These are phyloP conservation scores for Carex scoparia DNA, from an alignment of 176 grass and related monocot species.

Conservation along the genomic window DNA sequence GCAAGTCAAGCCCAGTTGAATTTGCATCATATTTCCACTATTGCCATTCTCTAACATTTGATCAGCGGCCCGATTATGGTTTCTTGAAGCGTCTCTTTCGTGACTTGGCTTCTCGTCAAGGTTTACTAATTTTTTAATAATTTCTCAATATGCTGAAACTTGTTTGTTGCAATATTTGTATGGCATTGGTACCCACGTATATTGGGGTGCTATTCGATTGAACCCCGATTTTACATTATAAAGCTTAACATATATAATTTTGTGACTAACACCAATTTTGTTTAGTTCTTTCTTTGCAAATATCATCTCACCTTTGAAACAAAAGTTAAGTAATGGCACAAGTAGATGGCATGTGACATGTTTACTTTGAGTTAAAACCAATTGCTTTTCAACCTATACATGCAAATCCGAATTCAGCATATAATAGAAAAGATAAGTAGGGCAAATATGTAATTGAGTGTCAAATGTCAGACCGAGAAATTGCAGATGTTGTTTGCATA, in stretches of 20 bases:
- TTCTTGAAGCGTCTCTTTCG: constrained; percentile 85
- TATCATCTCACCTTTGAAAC: background rate
- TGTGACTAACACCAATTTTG: background rate
- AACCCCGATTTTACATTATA: background rate
- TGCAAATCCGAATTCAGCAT: background rate
- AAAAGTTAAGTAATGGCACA: background rate
- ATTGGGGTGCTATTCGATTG: background rate
- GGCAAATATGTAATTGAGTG: background rate
- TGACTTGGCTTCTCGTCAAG: constrained; percentile 73
- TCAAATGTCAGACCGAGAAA: background rate
- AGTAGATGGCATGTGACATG: background rate
- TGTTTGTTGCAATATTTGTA: background rate
- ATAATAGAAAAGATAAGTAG: background rate
- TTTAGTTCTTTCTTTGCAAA: background rate
- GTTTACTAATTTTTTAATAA: constrained; percentile 28
- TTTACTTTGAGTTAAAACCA: background rate
- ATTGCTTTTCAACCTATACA: background rate
- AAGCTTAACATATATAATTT: constrained; percentile 9
- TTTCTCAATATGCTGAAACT: background rate
- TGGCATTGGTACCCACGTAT: background rate
- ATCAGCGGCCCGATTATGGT: constrained; percentile 93
- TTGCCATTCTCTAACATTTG: constrained; percentile 89
- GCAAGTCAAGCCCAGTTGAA: constrained; percentile 80
- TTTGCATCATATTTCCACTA: constrained; percentile 98
- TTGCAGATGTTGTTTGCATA: background rate